Base-by-base conservation (phyloP, 306 rosid genomes). In the Begonia peltatifolia region DNA sequence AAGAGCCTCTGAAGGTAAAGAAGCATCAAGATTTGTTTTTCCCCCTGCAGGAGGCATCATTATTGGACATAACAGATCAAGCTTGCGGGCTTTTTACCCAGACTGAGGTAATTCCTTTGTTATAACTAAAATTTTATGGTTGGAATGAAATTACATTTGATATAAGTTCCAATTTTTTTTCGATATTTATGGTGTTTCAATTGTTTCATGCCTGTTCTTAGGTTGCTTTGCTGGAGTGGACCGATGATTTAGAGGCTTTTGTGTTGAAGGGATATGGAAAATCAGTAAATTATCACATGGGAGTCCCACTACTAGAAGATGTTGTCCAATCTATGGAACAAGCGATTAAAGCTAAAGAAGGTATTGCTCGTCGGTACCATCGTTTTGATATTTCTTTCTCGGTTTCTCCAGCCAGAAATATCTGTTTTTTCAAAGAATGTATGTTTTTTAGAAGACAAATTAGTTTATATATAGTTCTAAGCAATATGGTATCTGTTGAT, bases 251-350 rank as follows among this genome's bases (percentile, higher is more conserved):
- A 71, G 94, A 84, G 73, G 55, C 12, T 53, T 87, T 59, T 71
- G 73, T 84, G 59, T 73, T 87, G 65, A 87, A 87, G 75, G 96
- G 96, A 25, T 87, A 87, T 79, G 96, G 96, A 15, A 74, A 87
- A 9, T 73, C 94, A 53, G 2, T 87, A 61, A 87, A 84, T 67
- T 87, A 81, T 54, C 73, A 80, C 68, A 84, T 87, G 96, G 96
- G 96, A 64, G 55, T 76, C 62, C 87, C 92, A 15, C 71, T 87
- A 59, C 87, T 87, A 55, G 67, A 81, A 63, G 96, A 87, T 68
- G 80, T 87, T 67, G 64, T 84, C 60, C 65, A 46, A 63, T 84
- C 94, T 66, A 79, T 87, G 94, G 83, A 84, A 59, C 71, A 74
- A 49, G 96, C 87, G 55, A 73, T 83, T 55, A 64, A 44, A 53